Percentiles rank a stretch among this genome's conserved stretches.
Conservation (phyloP, 768 basidiomycete genomes). For the Mycena epipterygia region DNA sequence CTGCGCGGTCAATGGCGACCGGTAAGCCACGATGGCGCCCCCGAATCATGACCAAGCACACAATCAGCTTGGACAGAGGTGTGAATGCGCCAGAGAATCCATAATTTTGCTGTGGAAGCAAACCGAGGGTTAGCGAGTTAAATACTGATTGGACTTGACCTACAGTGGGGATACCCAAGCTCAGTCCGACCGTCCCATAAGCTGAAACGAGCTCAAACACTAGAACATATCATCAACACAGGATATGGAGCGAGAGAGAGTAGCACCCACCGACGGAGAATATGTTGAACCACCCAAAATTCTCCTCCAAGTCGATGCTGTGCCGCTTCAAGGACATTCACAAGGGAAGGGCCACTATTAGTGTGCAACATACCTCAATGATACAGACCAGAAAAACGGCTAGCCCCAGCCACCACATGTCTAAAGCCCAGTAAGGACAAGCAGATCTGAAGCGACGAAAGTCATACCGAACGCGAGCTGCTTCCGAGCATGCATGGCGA, state of each 20-base stretch:
- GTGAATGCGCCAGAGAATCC: slow-evolving; percentile 85
- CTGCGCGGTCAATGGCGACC: slow-evolving; percentile 89
- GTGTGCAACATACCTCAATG: slow-evolving; percentile 75
- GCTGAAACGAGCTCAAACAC: slow-evolving; percentile 92
- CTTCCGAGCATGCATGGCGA: slow-evolving; percentile 84
- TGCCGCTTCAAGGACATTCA: slow-evolving; percentile 59
- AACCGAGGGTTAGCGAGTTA: slow-evolving; percentile 18
- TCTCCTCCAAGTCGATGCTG: slow-evolving; percentile 66
- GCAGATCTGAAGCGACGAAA: neutral
- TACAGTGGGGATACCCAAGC: slow-evolving; percentile 88
- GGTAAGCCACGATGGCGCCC: slow-evolving; percentile 92
- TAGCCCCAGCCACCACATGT: slow-evolving; percentile 96
- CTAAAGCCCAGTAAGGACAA: slow-evolving; percentile 52
- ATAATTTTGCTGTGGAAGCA: slow-evolving; percentile 75
- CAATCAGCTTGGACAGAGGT: slow-evolving; percentile 88
- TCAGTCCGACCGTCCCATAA: slow-evolving; percentile 91
- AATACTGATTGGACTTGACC: slow-evolving; percentile 39
- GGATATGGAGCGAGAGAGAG: neutral
- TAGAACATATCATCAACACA: slow-evolving; percentile 41
- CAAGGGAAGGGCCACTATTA: neutral
- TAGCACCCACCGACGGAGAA: slow-evolving; percentile 75
- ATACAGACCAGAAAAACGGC: slow-evolving; percentile 94
- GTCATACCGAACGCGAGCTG: slow-evolving; percentile 91
- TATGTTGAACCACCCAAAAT: slow-evolving; percentile 83
- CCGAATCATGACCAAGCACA: slow-evolving; percentile 93